Evolutionary conservation across 768 basidiomycete genomes (phyloP).

Genomic region (Boletus fagicola): DNA sequence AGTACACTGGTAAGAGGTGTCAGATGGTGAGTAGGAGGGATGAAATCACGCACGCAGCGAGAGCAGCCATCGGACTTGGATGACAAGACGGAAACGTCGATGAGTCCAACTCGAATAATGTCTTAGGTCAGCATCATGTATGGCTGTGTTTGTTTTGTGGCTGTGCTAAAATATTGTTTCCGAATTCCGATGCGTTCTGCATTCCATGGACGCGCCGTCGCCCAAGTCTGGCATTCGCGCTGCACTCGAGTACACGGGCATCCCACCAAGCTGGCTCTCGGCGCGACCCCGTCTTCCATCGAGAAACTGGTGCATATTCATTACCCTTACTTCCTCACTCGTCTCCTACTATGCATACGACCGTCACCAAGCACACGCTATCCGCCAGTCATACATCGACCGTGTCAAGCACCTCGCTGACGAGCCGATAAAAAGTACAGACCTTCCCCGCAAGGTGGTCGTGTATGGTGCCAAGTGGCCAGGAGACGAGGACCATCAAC

Average conservation of each 20-base stretch:
- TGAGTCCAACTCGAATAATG: background rate
- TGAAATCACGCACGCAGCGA: constrained; percentile 64
- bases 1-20: constrained; percentile 8
- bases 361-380: constrained; percentile 71
- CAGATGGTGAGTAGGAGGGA: background rate
- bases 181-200: constrained; percentile 18
- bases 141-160: constrained; percentile 26
- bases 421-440: constrained; percentile 60
- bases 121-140: constrained; percentile 23
- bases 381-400: constrained; percentile 76
- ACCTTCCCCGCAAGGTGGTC: constrained; percentile 71
- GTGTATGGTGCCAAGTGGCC: constrained; percentile 93
- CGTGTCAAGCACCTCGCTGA: constrained; percentile 78
- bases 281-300: constrained; percentile 86
- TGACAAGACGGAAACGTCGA: constrained; percentile 22
- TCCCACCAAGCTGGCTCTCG: constrained; percentile 74
- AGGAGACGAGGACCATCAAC: constrained; percentile 89
- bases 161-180: constrained; percentile 20
- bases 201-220: constrained; percentile 13
- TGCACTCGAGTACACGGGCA: constrained; percentile 66
- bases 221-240: constrained; percentile 54
- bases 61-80: constrained; percentile 49
- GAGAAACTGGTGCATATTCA: constrained; percentile 93
- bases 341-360: constrained; percentile 83
- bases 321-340: constrained; percentile 68